These are phyloP conservation scores for Phialophora verrucosa DNA, from an alignment of 2,329 filamentous ascomycete species.

Conservation along the genomic window DNA sequence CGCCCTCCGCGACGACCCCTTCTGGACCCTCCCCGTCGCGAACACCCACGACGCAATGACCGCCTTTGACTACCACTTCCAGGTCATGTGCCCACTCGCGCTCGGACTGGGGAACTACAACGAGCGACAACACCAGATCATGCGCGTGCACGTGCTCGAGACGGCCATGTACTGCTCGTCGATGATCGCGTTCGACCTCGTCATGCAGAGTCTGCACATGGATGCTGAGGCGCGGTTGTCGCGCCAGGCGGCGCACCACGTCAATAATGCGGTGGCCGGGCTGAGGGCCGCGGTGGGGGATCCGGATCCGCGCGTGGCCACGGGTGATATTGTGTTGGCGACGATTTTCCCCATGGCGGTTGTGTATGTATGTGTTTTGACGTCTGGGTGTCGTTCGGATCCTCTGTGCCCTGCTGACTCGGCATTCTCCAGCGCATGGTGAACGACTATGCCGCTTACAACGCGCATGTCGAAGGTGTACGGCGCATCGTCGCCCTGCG, in stretches of 20 bases:
- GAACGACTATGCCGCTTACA: constrained; percentile 14
- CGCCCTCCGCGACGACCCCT: constrained; percentile 20
- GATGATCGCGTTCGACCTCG: constrained; percentile 19
- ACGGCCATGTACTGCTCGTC: constrained; percentile 23
- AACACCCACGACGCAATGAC: constrained; percentile 15
- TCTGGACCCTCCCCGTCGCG: constrained; percentile 21
- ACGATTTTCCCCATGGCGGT: constrained; percentile 20
- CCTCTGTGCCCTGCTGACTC: not conserved
- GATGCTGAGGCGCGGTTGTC: constrained; percentile 9
- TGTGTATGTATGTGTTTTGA: constrained; percentile 13
- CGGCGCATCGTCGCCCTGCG: constrained; percentile 18
- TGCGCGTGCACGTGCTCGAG: constrained; percentile 17
- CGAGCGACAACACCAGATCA: constrained; percentile 10
- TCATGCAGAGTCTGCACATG: constrained; percentile 16
- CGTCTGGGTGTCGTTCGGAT: too few relatives aligned
- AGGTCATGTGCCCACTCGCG: constrained; percentile 19
- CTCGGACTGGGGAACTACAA: constrained; percentile 22
- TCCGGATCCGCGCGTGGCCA: constrained; percentile 6
- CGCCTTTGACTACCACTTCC: constrained; percentile 20
- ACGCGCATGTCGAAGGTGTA: constrained; percentile 16
- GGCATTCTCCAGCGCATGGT: constrained; percentile 4
- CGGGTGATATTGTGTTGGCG: constrained; percentile 20
- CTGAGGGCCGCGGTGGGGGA: constrained; percentile 11
- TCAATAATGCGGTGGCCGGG: constrained; percentile 12
- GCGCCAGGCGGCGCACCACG: constrained; percentile 9